These are phyloP conservation scores for Rosa lucieae DNA, from an alignment of 306 rosid genomes.

Conservation along the genomic window DNA sequence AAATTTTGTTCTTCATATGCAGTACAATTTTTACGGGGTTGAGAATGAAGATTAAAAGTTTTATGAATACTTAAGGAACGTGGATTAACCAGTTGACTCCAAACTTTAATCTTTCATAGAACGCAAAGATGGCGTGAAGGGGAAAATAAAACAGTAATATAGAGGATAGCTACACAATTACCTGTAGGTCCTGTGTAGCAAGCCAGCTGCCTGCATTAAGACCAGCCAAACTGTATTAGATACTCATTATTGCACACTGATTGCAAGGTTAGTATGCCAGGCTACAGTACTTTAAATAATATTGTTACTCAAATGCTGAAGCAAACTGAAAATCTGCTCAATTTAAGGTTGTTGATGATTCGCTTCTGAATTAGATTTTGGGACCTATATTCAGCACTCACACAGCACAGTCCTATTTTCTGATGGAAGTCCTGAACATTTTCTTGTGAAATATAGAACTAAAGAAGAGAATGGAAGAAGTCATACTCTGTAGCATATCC, in stretches of 20 bases:
- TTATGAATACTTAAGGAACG: neutral
- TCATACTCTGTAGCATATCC: slow-evolving; percentile 55
- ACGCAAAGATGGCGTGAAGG: neutral
- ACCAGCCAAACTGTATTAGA: slow-evolving; percentile 25
- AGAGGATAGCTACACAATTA: slow-evolving; percentile 13
- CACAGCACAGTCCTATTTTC: neutral
- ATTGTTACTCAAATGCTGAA: neutral
- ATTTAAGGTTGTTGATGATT: neutral
- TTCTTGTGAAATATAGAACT: neutral
- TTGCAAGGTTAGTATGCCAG: neutral
- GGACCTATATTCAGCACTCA: neutral
- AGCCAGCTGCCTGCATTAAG: slow-evolving; percentile 51
- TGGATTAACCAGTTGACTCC: neutral
- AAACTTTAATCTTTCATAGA: neutral
- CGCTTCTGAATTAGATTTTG: neutral
- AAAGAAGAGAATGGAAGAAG: slow-evolving; percentile 5
- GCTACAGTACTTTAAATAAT: neutral
- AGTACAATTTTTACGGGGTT: neutral
- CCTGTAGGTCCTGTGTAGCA: slow-evolving; percentile 60
- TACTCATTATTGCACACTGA: neutral
- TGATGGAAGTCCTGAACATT: neutral
- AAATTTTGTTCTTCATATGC: neutral
- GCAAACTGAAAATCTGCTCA: neutral
- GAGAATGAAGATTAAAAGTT: no score
- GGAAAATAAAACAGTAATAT: neutral